Conservation (phyloP, 1,284 basidiomycete species). For the Cutaneotrichosporon spelunceum region DNA sequence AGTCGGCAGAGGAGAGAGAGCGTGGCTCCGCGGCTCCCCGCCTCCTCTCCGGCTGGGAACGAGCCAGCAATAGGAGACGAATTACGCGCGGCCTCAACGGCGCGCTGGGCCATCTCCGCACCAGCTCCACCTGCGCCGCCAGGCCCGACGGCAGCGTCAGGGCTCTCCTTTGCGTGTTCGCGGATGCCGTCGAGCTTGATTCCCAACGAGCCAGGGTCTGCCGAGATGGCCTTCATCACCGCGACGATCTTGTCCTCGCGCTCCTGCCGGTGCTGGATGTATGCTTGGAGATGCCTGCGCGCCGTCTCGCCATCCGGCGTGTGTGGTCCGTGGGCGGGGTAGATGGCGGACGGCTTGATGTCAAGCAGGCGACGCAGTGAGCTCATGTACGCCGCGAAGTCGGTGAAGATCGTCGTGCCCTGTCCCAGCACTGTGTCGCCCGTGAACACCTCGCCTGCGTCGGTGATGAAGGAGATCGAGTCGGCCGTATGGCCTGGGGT, state of each 20-base stretch:
- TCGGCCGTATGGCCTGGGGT: slow-evolving; percentile 90
- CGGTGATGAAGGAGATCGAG: slow-evolving; percentile 65
- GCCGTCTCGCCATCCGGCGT: slow-evolving; percentile 55
- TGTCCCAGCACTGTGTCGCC: slow-evolving; percentile 89
- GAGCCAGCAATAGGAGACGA: slow-evolving; percentile 5
- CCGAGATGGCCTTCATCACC: slow-evolving; percentile 22
- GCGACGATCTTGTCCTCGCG: slow-evolving; percentile 70
- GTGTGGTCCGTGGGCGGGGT: slow-evolving; percentile 80
- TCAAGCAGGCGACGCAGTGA: slow-evolving; percentile 44
- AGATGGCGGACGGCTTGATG: slow-evolving; percentile 55
- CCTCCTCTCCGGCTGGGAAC: slow-evolving; percentile 8
- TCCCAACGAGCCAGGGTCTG: slow-evolving; percentile 18
- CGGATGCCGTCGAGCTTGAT: slow-evolving; percentile 20
- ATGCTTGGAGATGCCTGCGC: slow-evolving; percentile 59
- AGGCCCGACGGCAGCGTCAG: slow-evolving; percentile 5
- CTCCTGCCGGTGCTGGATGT: slow-evolving; percentile 76
- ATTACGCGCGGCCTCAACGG: slow-evolving; percentile 5
- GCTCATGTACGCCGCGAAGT: slow-evolving; percentile 58
- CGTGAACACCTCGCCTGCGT: slow-evolving; percentile 62
- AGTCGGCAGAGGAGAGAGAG: slow-evolving; percentile 33
- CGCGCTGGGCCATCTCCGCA: slow-evolving; percentile 8
- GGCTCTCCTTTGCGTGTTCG: slow-evolving; percentile 11
- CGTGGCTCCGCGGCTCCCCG: slow-evolving; percentile 16
- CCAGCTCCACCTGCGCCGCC: slow-evolving; percentile 12
- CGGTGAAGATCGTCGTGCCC: slow-evolving; percentile 86